These are phyloP conservation scores for Aeschynomene evenia DNA, from an alignment of 306 rosid genomes.

Conservation along the genomic window DNA sequence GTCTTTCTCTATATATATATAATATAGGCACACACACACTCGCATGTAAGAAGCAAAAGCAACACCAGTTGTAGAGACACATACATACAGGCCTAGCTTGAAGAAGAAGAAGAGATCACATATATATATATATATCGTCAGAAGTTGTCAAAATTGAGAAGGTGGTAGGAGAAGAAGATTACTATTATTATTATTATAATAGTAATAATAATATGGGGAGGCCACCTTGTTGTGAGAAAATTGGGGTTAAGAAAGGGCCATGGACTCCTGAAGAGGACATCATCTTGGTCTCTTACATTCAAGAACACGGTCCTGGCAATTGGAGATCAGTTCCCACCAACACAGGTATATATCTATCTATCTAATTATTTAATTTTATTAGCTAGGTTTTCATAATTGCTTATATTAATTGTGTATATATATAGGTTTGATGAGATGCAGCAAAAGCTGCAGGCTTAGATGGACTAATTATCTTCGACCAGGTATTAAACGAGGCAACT, in stretches of 20 bases:
- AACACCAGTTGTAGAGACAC: constrained; percentile 35
- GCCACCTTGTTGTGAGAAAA: constrained; percentile 84
- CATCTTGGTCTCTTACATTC: constrained; percentile 87
- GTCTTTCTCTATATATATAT: constrained; percentile 26
- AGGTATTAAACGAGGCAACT: constrained; percentile 82
- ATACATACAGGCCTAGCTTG: no score
- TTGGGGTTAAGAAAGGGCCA: constrained; percentile 90
- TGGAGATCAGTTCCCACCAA: constrained; percentile 92
- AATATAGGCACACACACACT: no score
- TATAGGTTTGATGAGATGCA: constrained; percentile 90
- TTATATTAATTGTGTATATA: no score
- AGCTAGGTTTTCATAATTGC: no score
- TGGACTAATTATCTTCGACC: constrained; percentile 97
- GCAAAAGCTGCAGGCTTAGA: constrained; percentile 91
- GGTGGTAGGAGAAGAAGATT: no score
- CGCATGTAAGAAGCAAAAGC: constrained; percentile 24
- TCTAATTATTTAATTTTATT: not conserved
- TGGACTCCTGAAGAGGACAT: constrained; percentile 99
- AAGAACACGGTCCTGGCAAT: constrained; percentile 86
- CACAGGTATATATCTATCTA: constrained; percentile 46
- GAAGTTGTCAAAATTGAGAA: no score
- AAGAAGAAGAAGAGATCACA: no score
- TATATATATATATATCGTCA: no score
- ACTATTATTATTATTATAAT: no score
- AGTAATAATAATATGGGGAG: constrained; percentile 63